phyloP scores from a whole-genome alignment of 2,329 filamentous ascomycete species.

The Monilinia aucupariae region DNA sequence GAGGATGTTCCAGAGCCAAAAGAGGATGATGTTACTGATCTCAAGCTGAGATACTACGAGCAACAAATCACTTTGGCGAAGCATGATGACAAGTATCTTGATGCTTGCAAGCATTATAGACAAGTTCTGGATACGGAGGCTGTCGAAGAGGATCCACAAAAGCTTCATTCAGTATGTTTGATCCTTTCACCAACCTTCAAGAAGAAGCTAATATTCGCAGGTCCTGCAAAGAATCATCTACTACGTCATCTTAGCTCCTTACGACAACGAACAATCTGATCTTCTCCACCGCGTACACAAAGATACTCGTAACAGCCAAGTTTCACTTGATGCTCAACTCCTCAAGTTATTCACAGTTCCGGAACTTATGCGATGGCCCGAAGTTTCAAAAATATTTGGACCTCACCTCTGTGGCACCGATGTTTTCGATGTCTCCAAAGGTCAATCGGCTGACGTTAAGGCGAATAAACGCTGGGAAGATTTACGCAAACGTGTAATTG shows the following conservation, averaged over 20 bases:
- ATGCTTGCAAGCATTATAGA: conserved; percentile 96
- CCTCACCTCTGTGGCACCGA: conserved; percentile 84
- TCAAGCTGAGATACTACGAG: conserved; percentile 95
- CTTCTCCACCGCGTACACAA: conserved; percentile 87
- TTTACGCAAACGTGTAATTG: conserved; percentile 94
- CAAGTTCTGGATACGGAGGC: conserved; percentile 95
- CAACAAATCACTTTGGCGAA: conserved; percentile 94
- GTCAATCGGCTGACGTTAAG: conserved; percentile 68
- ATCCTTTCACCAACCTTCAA: not conserved
- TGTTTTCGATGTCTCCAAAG: conserved; percentile 68
- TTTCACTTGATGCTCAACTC: conserved; percentile 76
- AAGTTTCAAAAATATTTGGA: conserved; percentile 83
- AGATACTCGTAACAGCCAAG: conserved; percentile 73
- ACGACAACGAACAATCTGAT: conserved; percentile 98
- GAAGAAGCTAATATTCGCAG: conserved; percentile 42
- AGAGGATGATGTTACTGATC: conserved; percentile 86
- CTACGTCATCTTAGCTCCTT: conserved; percentile 91
- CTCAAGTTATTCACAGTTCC: conserved; percentile 92
- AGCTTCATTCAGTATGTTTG: conserved; percentile 70
- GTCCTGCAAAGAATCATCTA: conserved; percentile 93
- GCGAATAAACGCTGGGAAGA: conserved; percentile 86
- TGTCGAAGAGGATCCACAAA: conserved; percentile 81
- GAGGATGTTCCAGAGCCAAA: conserved; percentile 74
- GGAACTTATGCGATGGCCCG: conserved; percentile 97
- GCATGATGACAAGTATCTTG: conserved; percentile 95